A percentile compares a stretch with the other conserved stretches of the same genome.
Conservation (phyloP, 176 grass and related monocot genomes). For the Tillandsia leiboldiana region DNA sequence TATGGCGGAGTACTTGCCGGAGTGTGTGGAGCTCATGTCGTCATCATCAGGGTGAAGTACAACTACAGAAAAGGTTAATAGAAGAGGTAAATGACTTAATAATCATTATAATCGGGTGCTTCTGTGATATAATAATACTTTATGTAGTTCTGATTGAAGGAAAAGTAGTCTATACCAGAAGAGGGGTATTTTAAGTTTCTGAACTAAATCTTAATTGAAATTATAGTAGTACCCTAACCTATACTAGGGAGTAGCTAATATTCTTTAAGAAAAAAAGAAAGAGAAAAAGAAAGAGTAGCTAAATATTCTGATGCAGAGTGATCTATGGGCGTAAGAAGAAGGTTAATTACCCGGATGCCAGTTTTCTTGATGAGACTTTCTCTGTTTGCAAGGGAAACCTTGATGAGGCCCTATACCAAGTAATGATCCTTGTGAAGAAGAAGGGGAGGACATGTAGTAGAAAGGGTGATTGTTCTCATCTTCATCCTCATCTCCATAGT, state of each 20-base stretch:
- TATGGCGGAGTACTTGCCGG: conserved; percentile 46
- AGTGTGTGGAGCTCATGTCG: conserved; percentile 44
- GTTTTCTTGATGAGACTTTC: conserved; percentile 4
- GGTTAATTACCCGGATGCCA: conserved; percentile 31
- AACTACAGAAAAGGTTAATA: conserved; percentile 32
- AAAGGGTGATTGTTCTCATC: conserved; percentile 41
- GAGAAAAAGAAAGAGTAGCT: too few species aligned
- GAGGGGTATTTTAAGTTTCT: not conserved
- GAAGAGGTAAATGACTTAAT: too few species aligned
- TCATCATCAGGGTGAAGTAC: conserved; percentile 50
- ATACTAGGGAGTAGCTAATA: too few species aligned
- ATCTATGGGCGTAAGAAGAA: not conserved
- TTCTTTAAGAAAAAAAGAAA: too few species aligned
- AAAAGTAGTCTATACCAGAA: not conserved
- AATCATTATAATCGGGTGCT: conserved; percentile 4
- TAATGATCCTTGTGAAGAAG: conserved; percentile 53
- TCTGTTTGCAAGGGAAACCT: conserved; percentile 14
- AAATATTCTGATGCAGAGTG: not conserved
- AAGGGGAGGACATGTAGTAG: conserved; percentile 44
- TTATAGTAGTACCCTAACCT: too few species aligned
- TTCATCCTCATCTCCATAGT: conserved; percentile 14
- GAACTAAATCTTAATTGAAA: too few species aligned
- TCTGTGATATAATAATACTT: not conserved
- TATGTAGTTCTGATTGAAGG: not conserved
- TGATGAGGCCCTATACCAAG: conserved; percentile 17